Base-by-base conservation (phyloP, 2,329 filamentous ascomycete species). In the Cercospora brassicicola region DNA sequence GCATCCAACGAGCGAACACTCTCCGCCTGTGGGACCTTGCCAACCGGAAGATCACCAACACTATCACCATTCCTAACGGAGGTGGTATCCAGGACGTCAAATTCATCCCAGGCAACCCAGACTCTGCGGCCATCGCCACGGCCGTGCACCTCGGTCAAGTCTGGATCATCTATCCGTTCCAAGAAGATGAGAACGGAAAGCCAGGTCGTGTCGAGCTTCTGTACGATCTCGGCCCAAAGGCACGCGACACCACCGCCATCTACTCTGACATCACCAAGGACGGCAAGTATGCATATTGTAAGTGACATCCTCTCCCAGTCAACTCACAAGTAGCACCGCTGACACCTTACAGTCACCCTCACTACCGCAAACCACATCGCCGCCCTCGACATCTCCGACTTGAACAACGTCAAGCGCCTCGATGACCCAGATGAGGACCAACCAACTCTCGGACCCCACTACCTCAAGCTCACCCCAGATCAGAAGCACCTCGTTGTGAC, bases 401-500 rank as follows among this genome's bases (percentile, higher is more conserved):
- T 89, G n/a, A 79, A 80, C 74, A 85, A 88, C 72, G 81, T 85
- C 73, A 88, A 86, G 79, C 85, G 87, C 10, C 85, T 89, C 23
- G 88, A 89, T 69, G 79, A 89, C 72, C 87, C 87, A 0, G 76
- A 88, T 65, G 84, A 86, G 76, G 77, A 81, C 31, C 87, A 89
- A 76, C 86, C 86, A 20, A 87, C 85, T 67, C 82, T 88, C 62
- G 86, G 87, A 0, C 87, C 87, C 0, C 87, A 89, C 79, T 89
- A 89, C 72, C 80, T 89, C 79, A 89, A 89, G 81, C 81, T 89
- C 67, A 85, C 85, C 4, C 87, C 87, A 0, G 87, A 89, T 71
- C 86, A 89, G 81, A 88, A 88, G 81, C 86, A 89, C 75, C 77
- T 89, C 15, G 81, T 89, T 2, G 86, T 89, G 13, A 88, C 85